Conservation (phyloP, 192 early-diverging fungal genomes). For the Chytriomyces sp. region DNA sequence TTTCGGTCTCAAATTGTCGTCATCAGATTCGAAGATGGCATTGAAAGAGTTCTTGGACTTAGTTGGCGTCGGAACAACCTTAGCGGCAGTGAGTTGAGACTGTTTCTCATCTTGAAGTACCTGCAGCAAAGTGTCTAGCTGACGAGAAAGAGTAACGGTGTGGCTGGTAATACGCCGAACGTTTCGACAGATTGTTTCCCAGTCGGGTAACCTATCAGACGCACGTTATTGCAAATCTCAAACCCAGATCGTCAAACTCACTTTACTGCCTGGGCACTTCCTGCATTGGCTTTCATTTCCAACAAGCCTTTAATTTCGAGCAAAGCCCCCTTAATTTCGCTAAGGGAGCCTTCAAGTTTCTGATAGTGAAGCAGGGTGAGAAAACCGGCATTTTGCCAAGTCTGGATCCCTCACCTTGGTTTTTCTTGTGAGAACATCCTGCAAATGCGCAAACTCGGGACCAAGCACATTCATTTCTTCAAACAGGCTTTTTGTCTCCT, state of each 20-base stretch:
- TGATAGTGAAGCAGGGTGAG: background rate
- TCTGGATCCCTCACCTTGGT: background rate
- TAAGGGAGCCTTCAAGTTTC: slow-evolving; percentile 1
- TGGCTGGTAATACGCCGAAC: slow-evolving; percentile 20
- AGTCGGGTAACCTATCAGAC: slow-evolving; percentile 9
- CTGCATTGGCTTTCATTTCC: slow-evolving; percentile 9
- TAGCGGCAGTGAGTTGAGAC: background rate
- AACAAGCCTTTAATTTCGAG: slow-evolving; percentile 24
- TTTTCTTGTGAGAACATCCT: background rate
- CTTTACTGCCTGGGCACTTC: background rate
- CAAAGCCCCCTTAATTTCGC: slow-evolving; percentile 6
- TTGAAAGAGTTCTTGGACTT: background rate
- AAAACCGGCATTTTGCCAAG: background rate
- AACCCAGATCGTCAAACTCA: background rate
- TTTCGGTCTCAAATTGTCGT: slow-evolving; percentile 9
- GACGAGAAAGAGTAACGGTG: slow-evolving; percentile 18
- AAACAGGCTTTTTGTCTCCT: background rate
- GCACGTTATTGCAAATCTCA: background rate
- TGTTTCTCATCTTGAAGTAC: background rate
- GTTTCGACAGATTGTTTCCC: slow-evolving; percentile 20
- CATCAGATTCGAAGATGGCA: slow-evolving; percentile 13
- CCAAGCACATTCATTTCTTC: slow-evolving; percentile 1
- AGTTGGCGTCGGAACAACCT: background rate
- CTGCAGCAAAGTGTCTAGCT: slow-evolving; percentile 4
- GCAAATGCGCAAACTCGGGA: slow-evolving; percentile 21